Base-by-base conservation (phyloP, 495 filamentous ascomycete species). In the Aspergillus diversus region DNA sequence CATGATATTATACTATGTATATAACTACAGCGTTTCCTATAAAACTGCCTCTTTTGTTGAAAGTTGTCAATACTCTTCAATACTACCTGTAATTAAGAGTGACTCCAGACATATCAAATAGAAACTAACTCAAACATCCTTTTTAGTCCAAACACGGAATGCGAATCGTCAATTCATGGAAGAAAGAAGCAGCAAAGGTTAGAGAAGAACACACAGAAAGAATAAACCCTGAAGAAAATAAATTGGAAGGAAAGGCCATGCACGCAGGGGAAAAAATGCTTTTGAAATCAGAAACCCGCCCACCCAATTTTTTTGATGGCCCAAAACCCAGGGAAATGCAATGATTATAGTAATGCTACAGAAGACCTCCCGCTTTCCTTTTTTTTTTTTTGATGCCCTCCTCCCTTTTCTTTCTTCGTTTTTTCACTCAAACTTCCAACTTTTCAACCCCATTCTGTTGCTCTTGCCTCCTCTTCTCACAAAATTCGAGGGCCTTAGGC, bases 401-500 rank as follows among this genome's bases (percentile, higher is more conserved):
- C 50, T 32, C 9, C 51, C 39, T 43, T 48, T 6, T 43, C 8
- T 39, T 34, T 35, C 50, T 35, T 53, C 49, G 13, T 43, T 32
- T 33, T 48, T 11, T 27, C 8, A 8, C 21, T 71, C 60, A 74
- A 11, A 70, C 70, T 43, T 74, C 69, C 59, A 70, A 16, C 35
- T 65, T 73, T 46, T 66, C 54, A 13, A 48, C 33, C 33, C 52
- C 55, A 34, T 57, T 60, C 49, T 58, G 50, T 21, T 53, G 31
- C 5, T 33, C 46, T 37, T 63, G 57, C 9, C 46, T 63, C 17
- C 58, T 69, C 58, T 70, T 66, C 33, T 75, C 69, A 59, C 79
- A 82, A 59, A 73, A 84, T 39, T 80, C 77, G 65, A 81, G 55
- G 3, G 82, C 76, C 27, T 72, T 75, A 6, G 65, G 63, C 13